Evolutionary conservation across 1,284 basidiomycete genomes (phyloP).

Genomic region (Caloboletus inedulis): DNA sequence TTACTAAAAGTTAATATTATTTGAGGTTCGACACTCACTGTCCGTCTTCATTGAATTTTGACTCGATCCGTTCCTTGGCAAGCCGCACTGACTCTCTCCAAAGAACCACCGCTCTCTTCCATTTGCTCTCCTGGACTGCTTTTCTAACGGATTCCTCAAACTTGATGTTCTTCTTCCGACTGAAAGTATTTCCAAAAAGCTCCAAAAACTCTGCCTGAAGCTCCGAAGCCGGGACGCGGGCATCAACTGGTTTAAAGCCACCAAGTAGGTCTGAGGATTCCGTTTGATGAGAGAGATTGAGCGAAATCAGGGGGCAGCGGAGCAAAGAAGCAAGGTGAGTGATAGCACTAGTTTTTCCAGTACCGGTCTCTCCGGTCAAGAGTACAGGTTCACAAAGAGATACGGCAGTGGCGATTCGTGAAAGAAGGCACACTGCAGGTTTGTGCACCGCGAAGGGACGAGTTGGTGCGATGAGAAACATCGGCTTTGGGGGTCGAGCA

Average conservation of each 20-base stretch:
- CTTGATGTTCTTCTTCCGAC: conserved; percentile 84
- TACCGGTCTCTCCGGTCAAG: conserved; percentile 97
- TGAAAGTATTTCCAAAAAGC: conserved; percentile 88
- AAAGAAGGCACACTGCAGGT: conserved; percentile 79
- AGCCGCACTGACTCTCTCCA: conserved; percentile 81
- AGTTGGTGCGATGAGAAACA: conserved; percentile 33
- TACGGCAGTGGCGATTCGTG: conserved; percentile 78
- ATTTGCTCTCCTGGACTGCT: conserved; percentile 80
- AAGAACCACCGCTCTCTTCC: conserved; percentile 80
- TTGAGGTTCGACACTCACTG: conserved; percentile 37
- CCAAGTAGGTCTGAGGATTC: conserved; percentile 94
- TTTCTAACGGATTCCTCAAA: conserved; percentile 85
- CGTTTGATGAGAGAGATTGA: conserved; percentile 97
- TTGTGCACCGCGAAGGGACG: conserved; percentile 89
- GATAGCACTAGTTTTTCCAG: conserved; percentile 94
- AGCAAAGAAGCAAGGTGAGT: conserved; percentile 86
- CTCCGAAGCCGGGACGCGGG: conserved; percentile 70
- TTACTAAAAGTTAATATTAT: conserved; percentile 1
- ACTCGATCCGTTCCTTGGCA: conserved; percentile 62
- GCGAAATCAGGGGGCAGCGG: conserved; percentile 74
- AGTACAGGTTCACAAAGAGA: conserved; percentile 82
- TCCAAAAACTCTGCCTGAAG: conserved; percentile 79
- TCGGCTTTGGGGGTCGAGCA: conserved; percentile 41
- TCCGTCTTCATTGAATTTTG: conserved; percentile 37
- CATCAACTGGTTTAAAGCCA: conserved; percentile 94